These are phyloP conservation scores for Endotrypanum monterogeii DNA, from an alignment of 208 protist genomes.

Conservation along the genomic window DNA sequence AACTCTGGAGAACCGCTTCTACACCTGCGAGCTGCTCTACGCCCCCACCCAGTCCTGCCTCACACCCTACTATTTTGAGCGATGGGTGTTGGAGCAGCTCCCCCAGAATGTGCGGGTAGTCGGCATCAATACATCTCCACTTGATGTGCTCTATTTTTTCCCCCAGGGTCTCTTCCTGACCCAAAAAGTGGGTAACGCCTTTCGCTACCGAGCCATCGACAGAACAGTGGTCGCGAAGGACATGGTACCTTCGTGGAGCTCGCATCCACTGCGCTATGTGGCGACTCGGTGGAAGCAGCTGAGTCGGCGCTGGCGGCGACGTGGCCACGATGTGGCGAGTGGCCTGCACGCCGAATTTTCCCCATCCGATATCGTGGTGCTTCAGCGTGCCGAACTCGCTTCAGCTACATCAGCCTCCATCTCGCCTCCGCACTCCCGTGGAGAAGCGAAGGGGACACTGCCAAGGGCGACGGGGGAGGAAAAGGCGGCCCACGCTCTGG, in stretches of 20 bases:
- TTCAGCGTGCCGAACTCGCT: background rate
- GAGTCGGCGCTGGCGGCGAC: constrained; percentile 5
- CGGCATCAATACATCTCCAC: constrained; percentile 61
- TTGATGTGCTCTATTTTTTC: constrained; percentile 68
- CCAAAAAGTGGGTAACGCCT: constrained; percentile 67
- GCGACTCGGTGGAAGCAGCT: constrained; percentile 3
- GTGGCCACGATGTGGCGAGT: background rate
- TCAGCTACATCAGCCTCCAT: background rate
- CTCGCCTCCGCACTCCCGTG: too few species aligned
- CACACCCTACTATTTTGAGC: constrained; percentile 38
- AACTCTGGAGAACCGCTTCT: constrained; percentile 32
- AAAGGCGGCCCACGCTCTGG: constrained; percentile 26
- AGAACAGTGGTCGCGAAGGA: constrained; percentile 47
- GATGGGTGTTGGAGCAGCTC: constrained; percentile 58
- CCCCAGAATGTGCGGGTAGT: constrained; percentile 65
- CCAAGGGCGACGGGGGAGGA: background rate
- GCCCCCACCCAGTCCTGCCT: constrained; percentile 41
- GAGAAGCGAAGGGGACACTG: background rate
- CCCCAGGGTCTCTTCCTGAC: constrained; percentile 69
- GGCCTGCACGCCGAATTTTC: constrained; percentile 40
- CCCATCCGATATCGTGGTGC: background rate
- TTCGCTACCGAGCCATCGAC: constrained; percentile 66
- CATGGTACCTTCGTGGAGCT: constrained; percentile 10
- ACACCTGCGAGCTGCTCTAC: constrained; percentile 40
- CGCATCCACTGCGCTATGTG: constrained; percentile 33